Evolutionary conservation across 164 flowering plant genomes (phyloP), one percentile per base, ranked within the genome.

Genomic region (Piper longum): DNA sequence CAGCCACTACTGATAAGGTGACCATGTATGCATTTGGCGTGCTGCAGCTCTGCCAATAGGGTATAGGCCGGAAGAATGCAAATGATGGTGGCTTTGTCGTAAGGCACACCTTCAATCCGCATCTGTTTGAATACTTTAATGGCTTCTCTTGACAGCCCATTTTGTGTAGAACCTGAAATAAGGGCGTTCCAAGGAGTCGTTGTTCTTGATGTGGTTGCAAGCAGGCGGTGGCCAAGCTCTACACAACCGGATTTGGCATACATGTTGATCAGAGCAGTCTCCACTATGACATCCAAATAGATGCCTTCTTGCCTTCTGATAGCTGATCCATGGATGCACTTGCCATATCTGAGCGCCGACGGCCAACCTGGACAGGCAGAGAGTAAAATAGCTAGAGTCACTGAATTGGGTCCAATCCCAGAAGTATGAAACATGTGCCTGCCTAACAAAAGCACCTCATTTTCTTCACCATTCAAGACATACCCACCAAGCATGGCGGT

Each of bases 11-110:
- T 75, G 68, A 76, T 70, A 4, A 85, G 69, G 66, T 80, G 84
- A 57, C 79, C 56, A 67, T 89, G 90, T 48, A 87, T 60, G 71
- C 80, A 82, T 70, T 26, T 71, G 41, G 83, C 90, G 66, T 81
- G 89, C 62, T 70, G 73, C 54, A 83, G 45, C 78, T 87, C 88
- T 26, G 84, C 83, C 60, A 75, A 69, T 59, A 63, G 61, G 62
- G 89, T 79, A 74, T 82, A 87, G 54, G 91, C 85, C 41, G 91
- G 95, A 74, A 85, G 81, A 54, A 87, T 71, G 66, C 88, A 67
- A 44, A 73, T 77, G 66, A 80, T 67, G 55, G 97, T 85, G 44
- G 86, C 84, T 65, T 41, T 68, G 66, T 82, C 72, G 4, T 77
- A 79, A 19, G 70, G 65, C 19, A 85, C 76, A 16, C 16, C 81